Percentiles rank a stretch among this genome's conserved stretches.
These are phyloP conservation scores for Crithidia sp. DNA, from an alignment of 208 protist species.

Conservation along the genomic window DNA sequence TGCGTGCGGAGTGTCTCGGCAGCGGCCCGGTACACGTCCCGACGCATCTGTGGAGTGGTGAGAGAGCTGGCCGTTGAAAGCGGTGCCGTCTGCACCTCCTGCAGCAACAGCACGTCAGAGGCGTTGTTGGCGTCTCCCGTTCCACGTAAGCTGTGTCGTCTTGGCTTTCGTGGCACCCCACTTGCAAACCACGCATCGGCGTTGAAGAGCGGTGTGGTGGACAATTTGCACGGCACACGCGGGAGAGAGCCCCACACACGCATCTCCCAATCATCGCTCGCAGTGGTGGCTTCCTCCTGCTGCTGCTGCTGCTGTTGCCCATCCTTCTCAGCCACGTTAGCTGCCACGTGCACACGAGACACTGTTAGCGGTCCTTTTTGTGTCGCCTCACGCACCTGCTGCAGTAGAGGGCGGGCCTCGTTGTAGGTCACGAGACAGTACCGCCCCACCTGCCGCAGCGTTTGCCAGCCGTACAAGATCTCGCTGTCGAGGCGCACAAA, in stretches of 20 bases:
- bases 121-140: too few relatives aligned
- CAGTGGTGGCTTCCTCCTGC: too few relatives aligned
- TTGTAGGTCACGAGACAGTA: conserved; percentile 25
- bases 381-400: not conserved
- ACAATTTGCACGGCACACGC: not conserved
- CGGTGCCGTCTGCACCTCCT: not conserved
- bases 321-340: not conserved
- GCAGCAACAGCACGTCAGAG: not conserved
- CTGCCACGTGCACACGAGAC: not conserved
- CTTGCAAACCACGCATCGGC: conserved; percentile 26
- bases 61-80: not conserved
- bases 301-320: too few relatives aligned
- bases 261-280: not conserved
- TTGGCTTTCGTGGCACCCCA: not conserved
- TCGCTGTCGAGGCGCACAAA: conserved; percentile 13
- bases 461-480: conserved; percentile 27
- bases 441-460: conserved; percentile 13
- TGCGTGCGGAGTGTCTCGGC: not conserved
- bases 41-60: too few relatives aligned
- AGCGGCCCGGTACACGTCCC: conserved; percentile 6
- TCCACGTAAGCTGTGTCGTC: not conserved
- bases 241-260: conserved; percentile 9
- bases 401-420: conserved; percentile 17
- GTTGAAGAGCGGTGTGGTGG: conserved; percentile 2
- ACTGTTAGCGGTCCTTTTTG: not conserved